A percentile compares a stretch with the other conserved stretches of the same genome.
These are phyloP conservation scores for Trichosporon inkin DNA, from an alignment of 1,284 basidiomycete genomes.

Conservation along the genomic window DNA sequence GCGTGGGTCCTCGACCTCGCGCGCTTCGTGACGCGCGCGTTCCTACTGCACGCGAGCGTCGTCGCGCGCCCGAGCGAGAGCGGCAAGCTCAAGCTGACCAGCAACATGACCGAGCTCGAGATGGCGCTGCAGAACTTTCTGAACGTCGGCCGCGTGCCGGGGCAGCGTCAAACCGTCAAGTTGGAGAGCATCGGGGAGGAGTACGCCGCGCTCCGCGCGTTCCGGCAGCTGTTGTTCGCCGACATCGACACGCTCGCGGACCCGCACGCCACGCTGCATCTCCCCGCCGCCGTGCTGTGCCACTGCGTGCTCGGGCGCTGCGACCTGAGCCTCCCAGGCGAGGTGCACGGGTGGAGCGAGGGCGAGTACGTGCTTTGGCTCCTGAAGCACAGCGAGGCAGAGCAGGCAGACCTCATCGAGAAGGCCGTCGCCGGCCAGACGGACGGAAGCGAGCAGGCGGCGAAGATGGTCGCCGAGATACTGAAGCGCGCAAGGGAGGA, in stretches of 20 bases:
- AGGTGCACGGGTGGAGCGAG: conserved; percentile 84
- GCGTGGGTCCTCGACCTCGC: neutral
- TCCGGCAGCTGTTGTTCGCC: conserved; percentile 76
- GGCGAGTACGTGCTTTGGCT: conserved; percentile 64
- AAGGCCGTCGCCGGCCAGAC: conserved; percentile 43
- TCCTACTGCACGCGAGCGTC: conserved; percentile 84
- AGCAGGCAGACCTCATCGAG: conserved; percentile 40
- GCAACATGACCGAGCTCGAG: conserved; percentile 93
- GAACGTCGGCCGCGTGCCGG: conserved; percentile 54
- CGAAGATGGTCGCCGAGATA: neutral
- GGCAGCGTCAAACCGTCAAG: conserved; percentile 58
- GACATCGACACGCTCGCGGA: conserved; percentile 66
- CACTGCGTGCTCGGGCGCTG: conserved; percentile 91
- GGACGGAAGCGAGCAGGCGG: conserved; percentile 6
- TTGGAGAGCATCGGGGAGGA: conserved; percentile 72
- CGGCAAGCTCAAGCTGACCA: conserved; percentile 84
- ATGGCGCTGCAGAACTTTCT: conserved; percentile 79
- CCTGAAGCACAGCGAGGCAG: conserved; percentile 40
- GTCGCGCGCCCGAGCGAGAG: conserved; percentile 73
- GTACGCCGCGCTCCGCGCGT: conserved; percentile 70
- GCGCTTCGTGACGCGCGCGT: conserved; percentile 69
- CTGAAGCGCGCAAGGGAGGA: neutral
- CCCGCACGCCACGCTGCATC: conserved; percentile 61
- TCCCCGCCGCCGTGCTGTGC: conserved; percentile 76
- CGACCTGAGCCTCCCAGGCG: conserved; percentile 75